A percentile compares a stretch with the other conserved stretches of the same genome.
phyloP scores from a whole-genome alignment of 352 stramenopile species.

The Phytophthora hibernalis region DNA sequence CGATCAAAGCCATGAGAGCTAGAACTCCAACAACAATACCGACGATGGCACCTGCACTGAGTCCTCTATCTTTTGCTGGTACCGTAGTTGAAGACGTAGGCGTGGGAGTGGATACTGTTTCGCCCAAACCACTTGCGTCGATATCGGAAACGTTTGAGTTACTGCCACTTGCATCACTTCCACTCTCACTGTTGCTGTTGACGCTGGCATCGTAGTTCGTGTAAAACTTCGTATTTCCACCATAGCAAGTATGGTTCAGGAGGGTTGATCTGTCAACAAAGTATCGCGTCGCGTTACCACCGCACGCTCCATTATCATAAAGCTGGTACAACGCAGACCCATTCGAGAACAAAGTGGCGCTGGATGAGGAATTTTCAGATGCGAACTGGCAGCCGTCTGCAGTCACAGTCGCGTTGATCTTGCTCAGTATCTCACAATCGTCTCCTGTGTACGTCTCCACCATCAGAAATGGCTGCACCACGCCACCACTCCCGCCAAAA shows the following conservation, averaged over 20 bases:
- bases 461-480: conserved; percentile 20
- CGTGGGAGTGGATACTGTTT: not conserved
- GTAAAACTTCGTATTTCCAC: conserved; percentile 15
- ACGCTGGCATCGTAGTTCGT: conserved; percentile 14
- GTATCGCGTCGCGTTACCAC: conserved; percentile 12
- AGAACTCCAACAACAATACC: conserved; percentile 1
- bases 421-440: conserved; percentile 14
- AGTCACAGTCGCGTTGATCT: conserved; percentile 14
- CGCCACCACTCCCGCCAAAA: conserved; percentile 8
- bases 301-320: conserved; percentile 16
- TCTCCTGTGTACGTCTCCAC: conserved; percentile 17
- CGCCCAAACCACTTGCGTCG: conserved; percentile 3
- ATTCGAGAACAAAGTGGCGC: conserved; percentile 14
- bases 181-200: not conserved
- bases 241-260: conserved; percentile 11
- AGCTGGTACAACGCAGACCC: conserved; percentile 15
- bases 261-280: conserved; percentile 12
- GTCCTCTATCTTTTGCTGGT: not conserved
- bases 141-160: not conserved
- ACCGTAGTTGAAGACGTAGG: conserved; percentile 1
- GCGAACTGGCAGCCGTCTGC: conserved; percentile 19
- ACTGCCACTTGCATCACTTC: conserved; percentile 4
- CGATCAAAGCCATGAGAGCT: conserved; percentile 3
- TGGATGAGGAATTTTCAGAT: conserved; percentile 14
- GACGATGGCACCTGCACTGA: conserved; percentile 5